These are phyloP conservation scores for Lactarius sp. DNA, from an alignment of 768 basidiomycete species.

Conservation along the genomic window DNA sequence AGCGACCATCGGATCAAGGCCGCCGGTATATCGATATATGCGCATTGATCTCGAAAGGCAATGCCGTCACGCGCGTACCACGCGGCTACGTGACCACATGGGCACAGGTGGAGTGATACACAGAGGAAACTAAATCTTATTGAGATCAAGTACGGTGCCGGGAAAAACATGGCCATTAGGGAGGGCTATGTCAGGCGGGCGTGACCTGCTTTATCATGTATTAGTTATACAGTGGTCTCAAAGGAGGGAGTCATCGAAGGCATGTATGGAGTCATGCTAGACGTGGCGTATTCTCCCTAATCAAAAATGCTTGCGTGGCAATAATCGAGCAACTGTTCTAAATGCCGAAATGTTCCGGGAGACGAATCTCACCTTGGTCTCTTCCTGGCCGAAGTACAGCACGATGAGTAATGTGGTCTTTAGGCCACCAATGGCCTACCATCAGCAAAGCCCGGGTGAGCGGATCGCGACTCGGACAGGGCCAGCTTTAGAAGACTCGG, in stretches of 20 bases:
- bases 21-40: not conserved
- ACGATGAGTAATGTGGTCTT: not conserved
- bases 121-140: not conserved
- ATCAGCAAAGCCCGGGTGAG: not conserved
- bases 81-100: constrained; percentile 7
- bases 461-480: not conserved
- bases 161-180: not conserved
- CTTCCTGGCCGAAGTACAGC: not conserved
- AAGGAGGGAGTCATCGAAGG: constrained; percentile 1
- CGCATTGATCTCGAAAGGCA: not conserved
- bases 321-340: constrained; percentile 10
- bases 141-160: not conserved
- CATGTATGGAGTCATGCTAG: constrained; percentile 1
- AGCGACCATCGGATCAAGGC: constrained; percentile 11
- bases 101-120: not conserved
- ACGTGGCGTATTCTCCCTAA: not conserved
- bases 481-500: not conserved
- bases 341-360: not conserved
- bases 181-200: not conserved
- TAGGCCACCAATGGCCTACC: not conserved
- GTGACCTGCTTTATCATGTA: not conserved
- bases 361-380: not conserved
- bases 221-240: not conserved
- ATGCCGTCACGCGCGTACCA: constrained; percentile 9
- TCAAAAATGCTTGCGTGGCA: not conserved